Evolutionary conservation across 257 asterid species (phyloP).

Genomic region (Solanum piurae): DNA sequence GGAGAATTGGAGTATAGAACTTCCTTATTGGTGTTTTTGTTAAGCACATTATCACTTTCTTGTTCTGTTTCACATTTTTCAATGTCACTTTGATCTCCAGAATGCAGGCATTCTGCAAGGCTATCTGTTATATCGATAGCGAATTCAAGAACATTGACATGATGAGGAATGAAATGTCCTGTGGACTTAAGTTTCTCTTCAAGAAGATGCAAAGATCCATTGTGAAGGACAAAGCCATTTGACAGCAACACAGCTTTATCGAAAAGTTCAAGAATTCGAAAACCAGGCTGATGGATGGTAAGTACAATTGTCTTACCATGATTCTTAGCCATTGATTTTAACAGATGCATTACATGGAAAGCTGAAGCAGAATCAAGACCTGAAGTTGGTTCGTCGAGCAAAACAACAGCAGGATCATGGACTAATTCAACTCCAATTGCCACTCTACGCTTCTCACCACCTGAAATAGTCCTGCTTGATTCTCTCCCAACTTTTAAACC

Average conservation of each 20-base stretch:
- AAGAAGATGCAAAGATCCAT: slow-evolving; percentile 40
- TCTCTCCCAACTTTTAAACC: slow-evolving; percentile 41
- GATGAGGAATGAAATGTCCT: slow-evolving; percentile 50
- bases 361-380: slow-evolving; percentile 88
- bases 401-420: slow-evolving; percentile 60
- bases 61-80: slow-evolving; percentile 11
- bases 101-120: slow-evolving; percentile 22
- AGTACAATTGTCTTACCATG: slow-evolving; percentile 47
- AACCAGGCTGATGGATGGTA: slow-evolving; percentile 83
- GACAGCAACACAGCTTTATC: slow-evolving; percentile 47
- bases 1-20: slow-evolving; percentile 29
- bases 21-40: not conserved
- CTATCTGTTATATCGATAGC: slow-evolving; percentile 47
- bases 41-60: not conserved
- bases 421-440: slow-evolving; percentile 69
- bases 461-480: slow-evolving; percentile 48
- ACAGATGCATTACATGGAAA: slow-evolving; percentile 35
- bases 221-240: slow-evolving; percentile 51
- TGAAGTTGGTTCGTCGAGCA: slow-evolving; percentile 79
- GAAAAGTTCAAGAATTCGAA: slow-evolving; percentile 51
- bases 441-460: slow-evolving; percentile 72
- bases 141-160: slow-evolving; percentile 63
- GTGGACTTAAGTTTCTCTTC: slow-evolving; percentile 35
- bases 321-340: slow-evolving; percentile 50
- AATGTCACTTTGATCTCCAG: slow-evolving; percentile 13